Evolutionary conservation across 2,329 filamentous ascomycete species (phyloP), one percentile per base, ranked within the genome.

Genomic region (Endoconidiophora laricicola): DNA sequence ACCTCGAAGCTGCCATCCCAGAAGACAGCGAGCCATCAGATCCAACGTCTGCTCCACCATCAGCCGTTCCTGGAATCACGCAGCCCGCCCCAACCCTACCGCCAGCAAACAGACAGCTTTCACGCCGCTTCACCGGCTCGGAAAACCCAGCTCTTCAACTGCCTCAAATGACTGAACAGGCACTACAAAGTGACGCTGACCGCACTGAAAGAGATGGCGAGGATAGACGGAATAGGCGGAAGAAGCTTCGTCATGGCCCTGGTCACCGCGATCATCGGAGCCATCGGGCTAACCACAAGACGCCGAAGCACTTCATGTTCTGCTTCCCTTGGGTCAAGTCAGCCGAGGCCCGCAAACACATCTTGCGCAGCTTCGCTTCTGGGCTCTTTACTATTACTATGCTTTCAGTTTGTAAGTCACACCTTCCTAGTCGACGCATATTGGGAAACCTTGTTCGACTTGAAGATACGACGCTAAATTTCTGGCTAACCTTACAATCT

Each of bases 321-420:
- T 78, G 73, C 58, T 68, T 76, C 50, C 73, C 76, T 3, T 71
- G 70, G 64, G 60, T 79, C 47, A 69, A 69, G 58, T 77, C 76
- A 40, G 63, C 64, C 44, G 68, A 66, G 47, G 66, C 76, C 53
- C 70, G 76, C 37, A 62, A 66, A 37, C 74, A 78, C 55, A 69
- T 80, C 38, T 58, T 81, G 50, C 71, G 71, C 29, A 80, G 75
- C 58, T 69, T 82, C 22, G 71, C 84, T 5, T 83, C 83, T 4
- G 82, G 80, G 1, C 54, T 73, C 4, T 75, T 85, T 50, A 62
- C 85, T 7, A 60, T 73, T 4, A 59, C 72, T 26, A 67, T 82
- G 44, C 60, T 86, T 40, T 65, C 73, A 48, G 69, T 83, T 36
- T 88, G 83, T 86, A 72, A 66, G 80, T 71, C 29, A 38, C 39